Percentiles rank a stretch among this genome's conserved stretches.
Conservation (phyloP, 140 eudicot genomes). For the Senecio squalidus region DNA sequence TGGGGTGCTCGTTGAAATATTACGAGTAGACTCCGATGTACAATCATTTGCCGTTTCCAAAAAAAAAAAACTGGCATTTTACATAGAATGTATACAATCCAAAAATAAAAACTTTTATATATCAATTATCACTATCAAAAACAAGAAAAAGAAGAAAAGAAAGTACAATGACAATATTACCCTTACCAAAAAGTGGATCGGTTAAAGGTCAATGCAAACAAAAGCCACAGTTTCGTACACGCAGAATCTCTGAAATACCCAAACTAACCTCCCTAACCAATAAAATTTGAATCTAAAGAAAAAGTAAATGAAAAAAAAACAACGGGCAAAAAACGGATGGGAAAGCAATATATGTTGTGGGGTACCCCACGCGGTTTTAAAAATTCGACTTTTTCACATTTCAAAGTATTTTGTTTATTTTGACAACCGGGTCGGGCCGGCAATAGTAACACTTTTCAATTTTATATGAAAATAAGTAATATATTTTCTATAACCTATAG, state of each 20-base stretch:
- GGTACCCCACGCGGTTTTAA: constrained; percentile 23
- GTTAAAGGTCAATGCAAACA: too few relatives aligned
- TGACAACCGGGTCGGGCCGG: constrained; percentile 13
- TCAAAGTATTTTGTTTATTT: constrained; percentile 3
- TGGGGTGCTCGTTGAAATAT: too few relatives aligned
- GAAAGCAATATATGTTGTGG: constrained; percentile 15
- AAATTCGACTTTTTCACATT: constrained; percentile 16
- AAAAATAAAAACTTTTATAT: too few relatives aligned
- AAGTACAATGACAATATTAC: too few relatives aligned
- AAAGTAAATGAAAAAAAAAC: neutral
- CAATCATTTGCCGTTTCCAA: too few relatives aligned
- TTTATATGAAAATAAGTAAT: too few relatives aligned
- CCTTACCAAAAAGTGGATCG: neutral
- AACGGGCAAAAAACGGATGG: constrained; percentile 25
- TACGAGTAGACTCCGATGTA: too few relatives aligned
- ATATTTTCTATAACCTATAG: too few relatives aligned
- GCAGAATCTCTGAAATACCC: constrained; percentile 7
- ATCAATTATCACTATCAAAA: too few relatives aligned
- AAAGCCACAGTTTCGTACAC: neutral
- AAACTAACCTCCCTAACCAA: constrained; percentile 6
- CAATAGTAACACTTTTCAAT: neutral
- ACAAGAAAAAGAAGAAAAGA: too few relatives aligned
- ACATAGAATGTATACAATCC: too few relatives aligned
- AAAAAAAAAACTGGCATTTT: too few relatives aligned
- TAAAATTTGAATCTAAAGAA: neutral